Percentiles rank a stretch among this genome's conserved stretches.
phyloP scores from a whole-genome alignment of 495 filamentous ascomycete genomes.

The Platismatia glauca region DNA sequence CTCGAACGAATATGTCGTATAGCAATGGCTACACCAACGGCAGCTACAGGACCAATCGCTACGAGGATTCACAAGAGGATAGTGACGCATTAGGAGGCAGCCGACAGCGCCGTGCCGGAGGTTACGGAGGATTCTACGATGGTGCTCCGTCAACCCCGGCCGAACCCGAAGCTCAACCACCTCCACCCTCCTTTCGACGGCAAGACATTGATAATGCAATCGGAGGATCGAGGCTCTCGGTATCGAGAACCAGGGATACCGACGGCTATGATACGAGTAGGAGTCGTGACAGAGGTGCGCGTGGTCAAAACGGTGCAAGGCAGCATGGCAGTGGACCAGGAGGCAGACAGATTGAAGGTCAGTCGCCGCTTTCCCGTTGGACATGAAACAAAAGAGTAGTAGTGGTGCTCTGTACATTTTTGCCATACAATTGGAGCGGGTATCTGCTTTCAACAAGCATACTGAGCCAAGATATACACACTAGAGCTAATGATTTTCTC shows the following conservation, averaged over 20 bases:
- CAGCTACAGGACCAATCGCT: constrained; percentile 16
- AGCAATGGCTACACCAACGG: constrained; percentile 25
- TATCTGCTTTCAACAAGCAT: background rate
- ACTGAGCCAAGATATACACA: background rate
- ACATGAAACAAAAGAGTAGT: background rate
- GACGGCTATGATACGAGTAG: constrained; percentile 26
- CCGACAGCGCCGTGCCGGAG: constrained; percentile 30
- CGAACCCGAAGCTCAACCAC: constrained; percentile 23
- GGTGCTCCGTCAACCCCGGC: constrained; percentile 21
- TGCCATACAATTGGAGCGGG: background rate
- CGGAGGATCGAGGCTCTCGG: constrained; percentile 18
- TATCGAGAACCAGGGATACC: constrained; percentile 23
- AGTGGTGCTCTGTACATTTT: background rate
- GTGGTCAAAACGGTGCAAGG: constrained; percentile 20
- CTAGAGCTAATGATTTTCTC: background rate
- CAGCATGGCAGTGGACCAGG: constrained; percentile 28
- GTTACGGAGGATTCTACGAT: constrained; percentile 34
- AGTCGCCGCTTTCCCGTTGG: background rate
- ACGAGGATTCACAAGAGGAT: constrained; percentile 16
- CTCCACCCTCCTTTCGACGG: constrained; percentile 18
- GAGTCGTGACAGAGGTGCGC: constrained; percentile 22
- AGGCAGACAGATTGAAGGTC: constrained; percentile 33
- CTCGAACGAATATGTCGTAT: constrained; percentile 19
- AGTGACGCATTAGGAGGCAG: constrained; percentile 7
- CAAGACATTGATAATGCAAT: constrained; percentile 8